Base-by-base conservation (phyloP, 2,329 filamentous ascomycete genomes). In the Fusarium multiceps region DNA sequence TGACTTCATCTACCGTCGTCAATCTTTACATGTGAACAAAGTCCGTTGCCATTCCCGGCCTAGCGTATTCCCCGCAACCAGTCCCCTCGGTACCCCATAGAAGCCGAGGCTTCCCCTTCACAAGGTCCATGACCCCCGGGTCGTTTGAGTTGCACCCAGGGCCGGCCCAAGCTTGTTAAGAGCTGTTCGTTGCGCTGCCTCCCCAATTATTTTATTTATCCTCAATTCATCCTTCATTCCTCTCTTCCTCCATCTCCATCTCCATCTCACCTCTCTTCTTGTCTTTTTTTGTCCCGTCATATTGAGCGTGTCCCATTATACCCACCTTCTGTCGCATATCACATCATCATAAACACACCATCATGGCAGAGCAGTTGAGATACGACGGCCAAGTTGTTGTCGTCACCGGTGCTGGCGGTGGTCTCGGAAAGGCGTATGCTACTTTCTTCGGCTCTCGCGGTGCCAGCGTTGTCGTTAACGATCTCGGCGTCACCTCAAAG, bases 381-480 rank as follows among this genome's bases (percentile, higher is more conserved):
- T 97, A 90, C 81, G 93, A 97, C 82, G 90, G 90, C 82, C 92
- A 94, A 84, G 92, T 92, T 74, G 90, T 93, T 77, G 91, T 95
- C 75, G 90, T 95, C 74, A 95, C 92, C 58, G 92, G 92, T 74
- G 92, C 92, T 64, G 92, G 92, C 71, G 92, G 92, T 79, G 92
- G 92, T 69, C 84, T 95, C 62, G 92, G 92, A 75, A 92, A 90
- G 81, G 90, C 91, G 77, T 97, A 92, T 80, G 94, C 97, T 74
- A 84, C 91, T 65, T 98, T 97, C 86, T 98, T 97, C 79, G 96
- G 88, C 62, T 94, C 93, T 59, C 90, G 95, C 78, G 96, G 96
- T 77, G 96, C 94, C 74, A 97, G 92, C 81, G 92, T 97, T 75
- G 95, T 99, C 49, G 96, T 99, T 76, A 99, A 99, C 81, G 96